Percentiles rank a stretch among this genome's conserved stretches.
These are phyloP conservation scores for Phylloporus arenicola DNA, from an alignment of 768 basidiomycete species.

Conservation along the genomic window DNA sequence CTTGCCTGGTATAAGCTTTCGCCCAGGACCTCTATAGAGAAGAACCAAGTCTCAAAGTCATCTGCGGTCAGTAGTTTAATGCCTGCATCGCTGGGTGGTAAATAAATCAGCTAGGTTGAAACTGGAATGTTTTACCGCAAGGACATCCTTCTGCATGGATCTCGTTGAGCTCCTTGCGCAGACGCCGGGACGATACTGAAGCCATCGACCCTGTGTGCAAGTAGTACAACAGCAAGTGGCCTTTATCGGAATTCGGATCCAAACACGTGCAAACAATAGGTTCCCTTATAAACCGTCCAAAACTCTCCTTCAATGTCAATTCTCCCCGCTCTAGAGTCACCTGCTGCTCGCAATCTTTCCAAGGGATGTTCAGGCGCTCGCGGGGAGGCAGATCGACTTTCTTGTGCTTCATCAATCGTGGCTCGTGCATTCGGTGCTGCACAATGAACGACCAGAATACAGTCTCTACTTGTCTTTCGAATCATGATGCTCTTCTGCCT, in stretches of 20 bases:
- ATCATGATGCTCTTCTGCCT: slow-evolving; percentile 16
- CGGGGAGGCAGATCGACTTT: slow-evolving; percentile 51
- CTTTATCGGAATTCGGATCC: slow-evolving; percentile 11
- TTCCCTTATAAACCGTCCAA: slow-evolving; percentile 25
- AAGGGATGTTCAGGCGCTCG: slow-evolving; percentile 62
- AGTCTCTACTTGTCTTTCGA: slow-evolving; percentile 7
- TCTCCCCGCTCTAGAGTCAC: slow-evolving; percentile 71
- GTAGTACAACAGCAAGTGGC: slow-evolving; percentile 4
- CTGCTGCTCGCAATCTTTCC: slow-evolving; percentile 39
- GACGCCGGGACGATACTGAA: slow-evolving; percentile 56
- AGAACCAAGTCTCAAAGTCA: slow-evolving; percentile 71
- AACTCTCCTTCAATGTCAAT: slow-evolving; percentile 30
- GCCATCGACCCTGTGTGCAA: slow-evolving; percentile 41
- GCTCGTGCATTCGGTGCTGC: slow-evolving; percentile 15
- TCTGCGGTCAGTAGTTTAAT: slow-evolving; percentile 71
- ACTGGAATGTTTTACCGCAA: slow-evolving; percentile 40
- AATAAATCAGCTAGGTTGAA: neutral
- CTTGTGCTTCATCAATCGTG: slow-evolving; percentile 21
- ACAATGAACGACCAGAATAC: slow-evolving; percentile 24
- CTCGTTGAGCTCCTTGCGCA: slow-evolving; percentile 68
- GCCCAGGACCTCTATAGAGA: slow-evolving; percentile 79
- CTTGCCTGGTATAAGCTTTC: slow-evolving; percentile 71
- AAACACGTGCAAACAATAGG: slow-evolving; percentile 36
- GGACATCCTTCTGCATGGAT: slow-evolving; percentile 63
- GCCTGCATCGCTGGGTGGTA: slow-evolving; percentile 38